Evolutionary conservation across 169 alveolate species (phyloP), one percentile per base, ranked within the genome.

Genomic region (Plasmodium coatneyi): DNA sequence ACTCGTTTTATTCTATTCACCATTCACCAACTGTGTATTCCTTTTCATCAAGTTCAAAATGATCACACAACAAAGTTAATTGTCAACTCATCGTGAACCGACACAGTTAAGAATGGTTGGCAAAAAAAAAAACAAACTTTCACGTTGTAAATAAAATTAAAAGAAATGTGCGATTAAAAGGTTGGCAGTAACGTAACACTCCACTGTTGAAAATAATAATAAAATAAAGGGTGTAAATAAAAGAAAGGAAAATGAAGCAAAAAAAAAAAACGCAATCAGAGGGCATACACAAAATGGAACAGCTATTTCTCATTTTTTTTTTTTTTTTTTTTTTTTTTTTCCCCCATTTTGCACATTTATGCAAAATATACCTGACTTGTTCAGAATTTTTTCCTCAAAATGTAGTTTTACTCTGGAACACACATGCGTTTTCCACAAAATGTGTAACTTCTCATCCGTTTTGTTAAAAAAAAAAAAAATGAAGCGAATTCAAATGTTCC

Each of bases 241-340:
- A 66, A 66, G 14, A 49, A 49, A 49, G 60, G n/a, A 16, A 49
- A 49, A 49, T 49, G 60, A 49, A 49, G 60, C 22, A 66, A 66
- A 66, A 66, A 22, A 66, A 22, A 22, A 12, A 7, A 22, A 25
- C 30, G 36, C 16, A 66, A 19, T 66, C 34, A 66, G 36, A 66
- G 22, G 36, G 76, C 76, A 66, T 66, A 66, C 76, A 66, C 41
- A 66, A 66, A 66, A 66, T 19, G 14, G 76, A 19, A 66, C 30
- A 66, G 76, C 76, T 66, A 66, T 25, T 66, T 66, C 41, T 66
- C 76, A 19, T 4, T 25, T 66, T 19, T 60, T 66, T 66, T 66
- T 66, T 66, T 66, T 66, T 66, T 66, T 66, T 60, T 60, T 60
- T 60, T 66, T 66, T 19, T 66, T 66, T 66, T 66, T n/a, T 66